Conservation (phyloP, 495 filamentous ascomycete genomes). For the Durotheca rogersii region DNA sequence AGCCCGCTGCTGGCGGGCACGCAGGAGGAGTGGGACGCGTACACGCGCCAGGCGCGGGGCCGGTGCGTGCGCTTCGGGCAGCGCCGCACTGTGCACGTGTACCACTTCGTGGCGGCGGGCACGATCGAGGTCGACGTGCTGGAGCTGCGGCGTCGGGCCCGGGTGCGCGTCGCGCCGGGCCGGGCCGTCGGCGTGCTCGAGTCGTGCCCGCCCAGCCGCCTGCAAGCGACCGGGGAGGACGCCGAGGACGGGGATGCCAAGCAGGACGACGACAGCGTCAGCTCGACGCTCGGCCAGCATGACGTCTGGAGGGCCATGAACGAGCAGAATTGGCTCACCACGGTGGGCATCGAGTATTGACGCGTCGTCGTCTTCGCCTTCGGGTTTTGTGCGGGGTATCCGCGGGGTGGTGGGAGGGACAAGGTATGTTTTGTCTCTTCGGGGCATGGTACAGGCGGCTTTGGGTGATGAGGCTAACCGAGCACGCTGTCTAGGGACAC, state of each 20-base stretch:
- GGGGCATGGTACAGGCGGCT: no score
- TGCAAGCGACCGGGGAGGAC: background rate
- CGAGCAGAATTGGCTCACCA: slow-evolving; percentile 20
- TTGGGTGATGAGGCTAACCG: no score
- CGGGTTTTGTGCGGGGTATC: no score
- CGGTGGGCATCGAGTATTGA: slow-evolving; percentile 22
- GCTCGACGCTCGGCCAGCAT: slow-evolving; percentile 4
- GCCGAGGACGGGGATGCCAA: background rate
- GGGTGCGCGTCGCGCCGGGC: slow-evolving; percentile 5
- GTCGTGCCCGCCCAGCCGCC: background rate
- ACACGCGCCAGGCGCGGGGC: slow-evolving; percentile 71
- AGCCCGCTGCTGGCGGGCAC: slow-evolving; percentile 55
- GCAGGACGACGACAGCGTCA: slow-evolving; percentile 7
- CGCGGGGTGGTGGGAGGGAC: no score
- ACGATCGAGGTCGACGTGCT: slow-evolving; percentile 74
- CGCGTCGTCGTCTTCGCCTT: no score
- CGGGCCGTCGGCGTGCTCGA: slow-evolving; percentile 5
- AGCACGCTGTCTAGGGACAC: no score
- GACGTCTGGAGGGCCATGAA: slow-evolving; percentile 24
- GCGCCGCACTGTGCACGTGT: slow-evolving; percentile 64
- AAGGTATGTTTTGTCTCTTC: no score
- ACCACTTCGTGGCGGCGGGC: slow-evolving; percentile 61
- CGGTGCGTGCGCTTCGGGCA: slow-evolving; percentile 69
- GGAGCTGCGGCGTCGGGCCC: slow-evolving; percentile 19
- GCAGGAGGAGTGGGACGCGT: slow-evolving; percentile 58